Base-by-base conservation (phyloP, 202 grass and related monocot species). In the Digitaria exilis region DNA sequence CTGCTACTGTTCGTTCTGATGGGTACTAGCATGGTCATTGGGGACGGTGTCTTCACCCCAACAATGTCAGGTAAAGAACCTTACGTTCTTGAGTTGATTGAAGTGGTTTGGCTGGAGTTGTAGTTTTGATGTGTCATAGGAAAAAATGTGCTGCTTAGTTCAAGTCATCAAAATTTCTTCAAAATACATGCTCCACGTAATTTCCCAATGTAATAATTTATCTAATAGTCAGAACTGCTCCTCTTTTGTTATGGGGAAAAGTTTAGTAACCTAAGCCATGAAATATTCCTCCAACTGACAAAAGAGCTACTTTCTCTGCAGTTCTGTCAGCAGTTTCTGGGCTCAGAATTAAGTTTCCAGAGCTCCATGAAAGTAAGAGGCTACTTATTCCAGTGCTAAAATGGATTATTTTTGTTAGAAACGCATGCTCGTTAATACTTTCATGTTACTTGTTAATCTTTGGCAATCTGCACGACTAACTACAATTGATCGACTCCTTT, bases 21-120 rank as follows among this genome's bases (percentile, higher is more conserved):
- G 87, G 92, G 92, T 39, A 95, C 92, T 58, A 95, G 87, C 12
- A 92, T 95, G 92, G 87, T 95, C 37, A 95, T 95, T 70, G 87
- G 92, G 2, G 92, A 95, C 37, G 92, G 92, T 31, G 58, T 92
- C 68, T 80, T 95, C 82, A 95, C 92, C 65, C 89, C 89, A n/a
- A 90, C 89, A 25, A 92, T 95, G 89, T 90, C 92, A 86, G 92
- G 92, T 92, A 77, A 78, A 12, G 30, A 67, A 73, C 25, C 10
- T 52, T 73, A 21, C 1, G 17, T 31, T 76, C 48, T 22, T 51
- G 18, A 24, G 45, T 32, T 4, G 18, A 0, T 1, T 29, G 9
- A 73, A 59, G 15, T 85, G 62, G 60, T 78, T 82, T 63, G 0
- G 9, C 35, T 28, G 16, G 50, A 58, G 14, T 34, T 54, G 9